Evolutionary conservation across 164 flowering plant genomes (phyloP).

Genomic region (Tetrastigma voinierianum): DNA sequence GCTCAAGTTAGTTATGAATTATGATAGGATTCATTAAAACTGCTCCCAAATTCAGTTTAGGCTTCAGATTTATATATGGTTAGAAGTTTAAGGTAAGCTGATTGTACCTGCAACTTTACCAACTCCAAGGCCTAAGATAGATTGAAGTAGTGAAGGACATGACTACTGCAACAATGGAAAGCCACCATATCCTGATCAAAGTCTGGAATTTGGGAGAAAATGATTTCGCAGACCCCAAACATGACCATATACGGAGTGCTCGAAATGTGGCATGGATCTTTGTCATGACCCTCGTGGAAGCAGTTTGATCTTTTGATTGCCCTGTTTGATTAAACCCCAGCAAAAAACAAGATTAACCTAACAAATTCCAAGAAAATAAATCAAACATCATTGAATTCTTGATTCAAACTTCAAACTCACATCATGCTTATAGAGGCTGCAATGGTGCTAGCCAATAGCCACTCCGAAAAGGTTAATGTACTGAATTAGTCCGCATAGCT

Average conservation of each 20-base stretch:
- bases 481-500: conserved; percentile 58
- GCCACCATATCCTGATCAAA: conserved; percentile 51
- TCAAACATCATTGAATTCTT: background rate
- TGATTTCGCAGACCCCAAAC: conserved; percentile 39
- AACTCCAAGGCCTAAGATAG: conserved; percentile 47
- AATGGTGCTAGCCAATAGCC: conserved; percentile 77
- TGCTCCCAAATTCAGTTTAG: too few relatives aligned
- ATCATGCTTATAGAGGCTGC: conserved; percentile 75
- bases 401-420: conserved; percentile 30
- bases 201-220: conserved; percentile 47
- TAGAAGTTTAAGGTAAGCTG: background rate
- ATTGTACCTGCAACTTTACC: conserved; percentile 37
- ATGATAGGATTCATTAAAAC: too few relatives aligned
- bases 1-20: background rate
- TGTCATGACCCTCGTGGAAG: conserved; percentile 40
- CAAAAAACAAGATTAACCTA: background rate
- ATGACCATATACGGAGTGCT: conserved; percentile 57
- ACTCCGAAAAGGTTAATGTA: conserved; percentile 69
- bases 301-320: conserved; percentile 57
- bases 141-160: conserved; percentile 53
- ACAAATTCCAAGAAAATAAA: background rate
- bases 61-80: background rate
- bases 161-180: conserved; percentile 44
- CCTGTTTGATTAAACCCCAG: conserved; percentile 28
- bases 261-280: conserved; percentile 40